Conservation (phyloP, 208 protist genomes). For the Wallacemonas rigidus region DNA sequence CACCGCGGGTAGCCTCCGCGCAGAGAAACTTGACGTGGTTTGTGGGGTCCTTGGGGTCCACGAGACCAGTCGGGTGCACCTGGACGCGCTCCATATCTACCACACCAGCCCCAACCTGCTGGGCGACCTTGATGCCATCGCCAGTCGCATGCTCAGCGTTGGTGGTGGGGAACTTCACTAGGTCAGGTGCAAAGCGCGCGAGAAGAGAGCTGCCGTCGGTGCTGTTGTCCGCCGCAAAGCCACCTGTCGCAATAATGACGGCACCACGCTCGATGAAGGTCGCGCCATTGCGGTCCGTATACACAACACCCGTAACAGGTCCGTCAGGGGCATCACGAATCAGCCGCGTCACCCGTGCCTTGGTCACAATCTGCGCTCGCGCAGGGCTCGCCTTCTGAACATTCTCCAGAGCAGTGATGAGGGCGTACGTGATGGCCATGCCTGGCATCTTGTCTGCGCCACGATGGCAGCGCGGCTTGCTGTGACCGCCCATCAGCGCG, state of each 20-base stretch:
- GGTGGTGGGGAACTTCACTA: slow-evolving; percentile 80
- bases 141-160: slow-evolving; percentile 85
- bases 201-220: slow-evolving; percentile 47
- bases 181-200: slow-evolving; percentile 54
- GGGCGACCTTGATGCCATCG: slow-evolving; percentile 76
- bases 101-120: slow-evolving; percentile 52
- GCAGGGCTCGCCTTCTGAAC: slow-evolving; percentile 30
- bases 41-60: slow-evolving; percentile 85
- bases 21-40: slow-evolving; percentile 91
- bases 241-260: slow-evolving; percentile 87
- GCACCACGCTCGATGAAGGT: slow-evolving; percentile 46
- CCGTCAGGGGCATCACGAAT: slow-evolving; percentile 44
- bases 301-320: slow-evolving; percentile 59
- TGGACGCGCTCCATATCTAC: slow-evolving; percentile 75
- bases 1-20: slow-evolving; percentile 93
- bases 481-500: slow-evolving; percentile 84
- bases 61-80: slow-evolving; percentile 94
- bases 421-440: slow-evolving; percentile 88
- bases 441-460: slow-evolving; percentile 61
- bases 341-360: slow-evolving; percentile 43
- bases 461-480: slow-evolving; percentile 76
- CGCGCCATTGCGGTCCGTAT: slow-evolving; percentile 36
- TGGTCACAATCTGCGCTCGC: slow-evolving; percentile 53
- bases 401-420: slow-evolving; percentile 67
- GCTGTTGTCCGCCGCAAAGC: slow-evolving; percentile 49